phyloP scores from a whole-genome alignment of 2,329 filamentous ascomycete species.

The Aspergillus ruber region DNA sequence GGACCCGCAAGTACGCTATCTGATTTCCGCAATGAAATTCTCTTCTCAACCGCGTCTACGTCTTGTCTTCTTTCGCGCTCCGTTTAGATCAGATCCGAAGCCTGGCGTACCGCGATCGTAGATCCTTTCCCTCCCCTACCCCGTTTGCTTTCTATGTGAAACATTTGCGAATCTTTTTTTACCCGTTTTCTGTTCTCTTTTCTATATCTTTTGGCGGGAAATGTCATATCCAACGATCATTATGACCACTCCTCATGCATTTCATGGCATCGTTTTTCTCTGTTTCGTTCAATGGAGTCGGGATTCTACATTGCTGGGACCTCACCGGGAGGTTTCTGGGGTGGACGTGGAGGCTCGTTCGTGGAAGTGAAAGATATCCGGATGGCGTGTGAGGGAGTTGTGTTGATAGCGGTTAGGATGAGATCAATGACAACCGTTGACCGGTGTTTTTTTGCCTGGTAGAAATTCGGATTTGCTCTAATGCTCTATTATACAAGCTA shows the following conservation, averaged over 20 bases:
- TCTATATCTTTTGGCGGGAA: constrained; percentile 21
- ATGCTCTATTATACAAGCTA: too few relatives aligned
- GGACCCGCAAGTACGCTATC: constrained; percentile 98
- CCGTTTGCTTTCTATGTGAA: constrained; percentile 9
- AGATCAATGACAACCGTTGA: background rate
- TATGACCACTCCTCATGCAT: constrained; percentile 33
- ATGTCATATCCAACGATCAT: constrained; percentile 33
- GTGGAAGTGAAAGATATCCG: background rate
- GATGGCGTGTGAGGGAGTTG: background rate
- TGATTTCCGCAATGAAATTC: constrained; percentile 42
- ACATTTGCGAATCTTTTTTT: constrained; percentile 15
- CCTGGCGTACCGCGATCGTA: constrained; percentile 35
- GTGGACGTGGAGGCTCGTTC: constrained; percentile 1
- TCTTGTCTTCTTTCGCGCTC: constrained; percentile 20
- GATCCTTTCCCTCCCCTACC: constrained; percentile 20
- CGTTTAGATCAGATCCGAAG: constrained; percentile 32
- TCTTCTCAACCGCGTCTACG: constrained; percentile 22
- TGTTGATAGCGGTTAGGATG: background rate
- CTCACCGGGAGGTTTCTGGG: background rate
- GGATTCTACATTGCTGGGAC: constrained; percentile 7
- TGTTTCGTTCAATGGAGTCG: constrained; percentile 17
- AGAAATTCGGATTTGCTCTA: too few relatives aligned
- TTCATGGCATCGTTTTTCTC: constrained; percentile 30
- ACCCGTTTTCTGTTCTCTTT: constrained; percentile 14
- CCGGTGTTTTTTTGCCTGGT: background rate